Base-by-base conservation (phyloP, 2,329 filamentous ascomycete genomes). In the Colletotrichum phormii region DNA sequence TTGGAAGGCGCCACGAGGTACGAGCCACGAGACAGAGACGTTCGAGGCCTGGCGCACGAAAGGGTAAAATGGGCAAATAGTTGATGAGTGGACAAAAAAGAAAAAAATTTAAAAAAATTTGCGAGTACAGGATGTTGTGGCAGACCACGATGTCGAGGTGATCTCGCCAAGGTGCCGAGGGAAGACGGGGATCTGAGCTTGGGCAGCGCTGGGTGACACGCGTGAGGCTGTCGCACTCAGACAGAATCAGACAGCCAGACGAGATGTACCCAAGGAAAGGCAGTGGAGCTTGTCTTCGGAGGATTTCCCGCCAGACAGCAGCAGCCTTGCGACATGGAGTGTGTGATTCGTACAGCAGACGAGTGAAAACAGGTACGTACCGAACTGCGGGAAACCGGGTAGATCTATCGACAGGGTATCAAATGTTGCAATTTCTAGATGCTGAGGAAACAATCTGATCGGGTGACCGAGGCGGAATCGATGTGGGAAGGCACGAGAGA, bases 81-180 rank as follows among this genome's bases (percentile, higher is more conserved):
- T 64, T 59, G 71, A 74, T 73, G 74, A 74, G 74, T 77, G 76
- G 75, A 76, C 64, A 73, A 77, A 26, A 54, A 24, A 33, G 11
- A n/a, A n/a, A 12, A n/a, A n/a, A n/a, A n/a, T n/a, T n/a, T n/a
- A n/a, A n/a, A n/a, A n/a, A n/a, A n/a, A n/a, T n/a, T n/a, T n/a
- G n/a, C n/a, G 5, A 37, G 26, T 18, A 42, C 51, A 12, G n/a
- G 31, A 18, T 33, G n/a, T 22, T 22, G 31, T 67, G 42, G 18
- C n/a, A 22, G 57, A 22, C 18, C 18, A 49, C 29, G n/a, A 18
- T 31, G 33, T 37, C 46, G 24, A 31, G 46, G 31, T 31, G 26
- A n/a, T 37, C 29, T 53, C 60, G 15, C 8, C n/a, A 51, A 18
- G 46, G 33, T 31, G 55, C 55, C 53, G 57, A 60, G 57, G 33